phyloP scores from a whole-genome alignment of 176 grass and related monocot species.

The Musa troglodytarum region DNA sequence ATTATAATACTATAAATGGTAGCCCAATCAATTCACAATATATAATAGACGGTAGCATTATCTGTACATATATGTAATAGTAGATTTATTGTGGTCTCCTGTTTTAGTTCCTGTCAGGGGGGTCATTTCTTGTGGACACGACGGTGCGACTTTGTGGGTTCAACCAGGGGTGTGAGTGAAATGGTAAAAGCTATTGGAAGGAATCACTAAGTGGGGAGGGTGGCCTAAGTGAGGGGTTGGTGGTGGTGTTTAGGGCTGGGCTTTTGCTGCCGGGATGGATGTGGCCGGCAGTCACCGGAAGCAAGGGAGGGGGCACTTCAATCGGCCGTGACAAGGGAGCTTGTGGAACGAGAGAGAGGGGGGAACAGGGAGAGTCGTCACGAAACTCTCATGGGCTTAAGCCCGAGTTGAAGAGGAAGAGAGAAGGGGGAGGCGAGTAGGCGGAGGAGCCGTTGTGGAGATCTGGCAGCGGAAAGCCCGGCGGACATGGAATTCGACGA shows the following conservation, averaged over 20 bases:
- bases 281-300: not conserved
- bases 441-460: too few relatives aligned
- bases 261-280: not conserved
- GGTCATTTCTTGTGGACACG: not conserved
- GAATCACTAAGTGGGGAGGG: not conserved
- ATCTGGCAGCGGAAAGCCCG: too few relatives aligned
- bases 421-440: not conserved
- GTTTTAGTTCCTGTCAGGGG: not conserved
- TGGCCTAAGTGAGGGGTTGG: not conserved
- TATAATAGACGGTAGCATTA: not conserved
- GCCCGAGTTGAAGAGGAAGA: not conserved
- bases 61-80: not conserved
- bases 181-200: not conserved
- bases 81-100: not conserved
- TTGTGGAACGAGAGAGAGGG: not conserved
- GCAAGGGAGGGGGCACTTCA: not conserved
- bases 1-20: too few relatives aligned
- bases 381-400: not conserved
- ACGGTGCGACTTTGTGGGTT: not conserved
- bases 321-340: not conserved
- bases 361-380: not conserved
- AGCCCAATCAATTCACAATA: too few relatives aligned
- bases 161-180: not conserved
- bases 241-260: not conserved
- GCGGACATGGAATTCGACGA: conserved; percentile 7